Conservation (phyloP, 768 basidiomycete genomes). For the Exidia glandulosa region DNA sequence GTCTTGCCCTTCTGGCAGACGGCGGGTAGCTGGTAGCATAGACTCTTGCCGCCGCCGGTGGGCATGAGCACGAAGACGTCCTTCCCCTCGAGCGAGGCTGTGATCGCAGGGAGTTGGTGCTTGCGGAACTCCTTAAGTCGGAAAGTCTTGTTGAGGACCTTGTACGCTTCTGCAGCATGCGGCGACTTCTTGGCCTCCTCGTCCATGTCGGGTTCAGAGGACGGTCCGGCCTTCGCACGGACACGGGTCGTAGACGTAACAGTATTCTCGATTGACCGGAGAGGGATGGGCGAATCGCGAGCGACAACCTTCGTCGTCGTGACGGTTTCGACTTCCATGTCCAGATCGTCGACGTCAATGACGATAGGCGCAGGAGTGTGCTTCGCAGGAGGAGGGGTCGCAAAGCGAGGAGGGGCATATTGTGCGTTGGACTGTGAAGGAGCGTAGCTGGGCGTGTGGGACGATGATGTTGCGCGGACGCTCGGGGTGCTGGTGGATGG, state of each 20-base stretch:
- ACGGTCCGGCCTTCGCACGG: not conserved
- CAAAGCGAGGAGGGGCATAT: slow-evolving; percentile 18
- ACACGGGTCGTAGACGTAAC: slow-evolving; percentile 7
- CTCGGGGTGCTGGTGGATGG: not conserved
- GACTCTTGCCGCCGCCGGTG: slow-evolving; percentile 86
- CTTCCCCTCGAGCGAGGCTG: slow-evolving; percentile 61
- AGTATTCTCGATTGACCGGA: slow-evolving; percentile 19
- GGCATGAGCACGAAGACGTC: slow-evolving; percentile 96
- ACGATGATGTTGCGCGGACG: not conserved
- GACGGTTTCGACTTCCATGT: slow-evolving; percentile 15
- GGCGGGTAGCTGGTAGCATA: slow-evolving; percentile 71
- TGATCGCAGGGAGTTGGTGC: slow-evolving; percentile 83
- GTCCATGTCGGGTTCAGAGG: not conserved
- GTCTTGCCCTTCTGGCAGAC: slow-evolving; percentile 63
- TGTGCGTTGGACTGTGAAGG: slow-evolving; percentile 5
- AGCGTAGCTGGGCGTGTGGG: not conserved
- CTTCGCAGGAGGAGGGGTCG: slow-evolving; percentile 37
- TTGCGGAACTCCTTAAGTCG: slow-evolving; percentile 54
- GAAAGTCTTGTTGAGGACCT: slow-evolving; percentile 49
- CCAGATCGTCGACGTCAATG: slow-evolving; percentile 22
- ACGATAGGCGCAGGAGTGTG: slow-evolving; percentile 29
- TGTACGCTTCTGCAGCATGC: slow-evolving; percentile 41
- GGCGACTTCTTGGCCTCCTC: slow-evolving; percentile 6
- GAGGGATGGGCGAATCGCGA: not conserved
- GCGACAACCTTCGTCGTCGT: not conserved